These are phyloP conservation scores for Purshia tridentata DNA, from an alignment of 306 rosid species.

Conservation along the genomic window DNA sequence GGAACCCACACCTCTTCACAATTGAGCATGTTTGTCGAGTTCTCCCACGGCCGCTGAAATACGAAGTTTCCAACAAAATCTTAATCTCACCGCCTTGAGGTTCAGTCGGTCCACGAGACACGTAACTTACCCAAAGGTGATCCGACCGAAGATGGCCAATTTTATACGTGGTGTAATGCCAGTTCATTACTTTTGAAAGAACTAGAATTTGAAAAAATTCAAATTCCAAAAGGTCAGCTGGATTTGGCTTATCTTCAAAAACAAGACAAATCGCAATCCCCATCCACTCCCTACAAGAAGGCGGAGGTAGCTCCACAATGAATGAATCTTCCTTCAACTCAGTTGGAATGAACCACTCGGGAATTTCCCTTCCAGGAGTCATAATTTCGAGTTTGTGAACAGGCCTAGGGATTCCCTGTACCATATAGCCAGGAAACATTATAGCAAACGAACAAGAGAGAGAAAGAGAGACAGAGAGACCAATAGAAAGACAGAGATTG, in stretches of 20 bases:
- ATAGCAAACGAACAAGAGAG: neutral
- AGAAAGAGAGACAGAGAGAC: too few relatives aligned
- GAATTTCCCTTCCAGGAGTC: constrained; percentile 5
- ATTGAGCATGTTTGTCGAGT: too few relatives aligned
- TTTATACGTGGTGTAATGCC: too few relatives aligned
- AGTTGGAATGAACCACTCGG: constrained; percentile 16
- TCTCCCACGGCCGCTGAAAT: too few relatives aligned
- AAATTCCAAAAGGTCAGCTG: neutral
- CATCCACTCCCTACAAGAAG: neutral
- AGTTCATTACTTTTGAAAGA: too few relatives aligned
- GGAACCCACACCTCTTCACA: neutral
- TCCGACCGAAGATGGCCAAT: neutral
- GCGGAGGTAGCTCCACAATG: neutral
- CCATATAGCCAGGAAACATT: too few relatives aligned
- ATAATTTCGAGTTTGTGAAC: neutral
- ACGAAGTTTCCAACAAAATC: neutral
- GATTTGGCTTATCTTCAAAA: neutral
- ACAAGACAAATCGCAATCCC: constrained; percentile 11
- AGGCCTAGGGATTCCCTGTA: neutral
- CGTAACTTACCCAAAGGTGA: neutral
- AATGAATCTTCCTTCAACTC: constrained; percentile 3
- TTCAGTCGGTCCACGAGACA: neutral
- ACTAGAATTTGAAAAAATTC: too few relatives aligned
- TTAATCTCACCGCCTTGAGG: too few relatives aligned
- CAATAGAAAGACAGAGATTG: neutral